phyloP scores from a whole-genome alignment of 495 filamentous ascomycete genomes.

The Aspergillus saccharolyticus region DNA sequence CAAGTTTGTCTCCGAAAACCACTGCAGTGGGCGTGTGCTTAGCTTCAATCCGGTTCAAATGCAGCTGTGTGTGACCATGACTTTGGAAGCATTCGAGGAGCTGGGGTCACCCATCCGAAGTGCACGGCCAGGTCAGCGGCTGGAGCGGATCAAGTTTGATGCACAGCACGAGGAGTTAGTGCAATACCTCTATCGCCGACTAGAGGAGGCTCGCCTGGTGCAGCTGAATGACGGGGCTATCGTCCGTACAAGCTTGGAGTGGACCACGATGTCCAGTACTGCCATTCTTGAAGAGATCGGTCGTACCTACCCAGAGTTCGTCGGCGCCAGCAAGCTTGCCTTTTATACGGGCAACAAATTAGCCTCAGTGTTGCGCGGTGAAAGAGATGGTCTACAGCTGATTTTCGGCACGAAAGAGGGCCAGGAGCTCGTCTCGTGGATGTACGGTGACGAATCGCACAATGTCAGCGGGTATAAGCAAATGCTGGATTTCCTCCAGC shows the following conservation, averaged over 20 bases:
- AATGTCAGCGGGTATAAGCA: conserved; percentile 36
- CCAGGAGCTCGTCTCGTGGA: conserved; percentile 37
- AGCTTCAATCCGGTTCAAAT: conserved; percentile 25
- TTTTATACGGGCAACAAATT: conserved; percentile 39
- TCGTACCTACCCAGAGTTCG: conserved; percentile 31
- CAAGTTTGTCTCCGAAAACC: conserved; percentile 32
- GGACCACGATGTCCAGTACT: conserved; percentile 30
- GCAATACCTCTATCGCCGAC: conserved; percentile 35
- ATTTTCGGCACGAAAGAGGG: conserved; percentile 45
- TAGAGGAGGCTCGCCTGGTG: conserved; percentile 41
- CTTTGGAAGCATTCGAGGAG: conserved; percentile 42
- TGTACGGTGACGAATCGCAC: conserved; percentile 42
- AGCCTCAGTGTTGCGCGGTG: conserved; percentile 37
- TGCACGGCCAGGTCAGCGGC: conserved; percentile 27
- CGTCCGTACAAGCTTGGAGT: conserved; percentile 34
- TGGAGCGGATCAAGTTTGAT: conserved; percentile 29
- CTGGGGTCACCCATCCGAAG: conserved; percentile 32
- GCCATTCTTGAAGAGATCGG: conserved; percentile 35
- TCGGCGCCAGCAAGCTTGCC: conserved; percentile 34
- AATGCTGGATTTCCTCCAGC: conserved; percentile 40
- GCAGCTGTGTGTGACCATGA: conserved; percentile 34
- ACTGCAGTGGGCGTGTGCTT: conserved; percentile 29
- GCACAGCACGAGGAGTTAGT: conserved; percentile 31
- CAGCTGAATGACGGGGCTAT: conserved; percentile 27
- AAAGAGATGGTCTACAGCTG: conserved; percentile 42